A percentile compares a stretch with the other conserved stretches of the same genome.
Evolutionary conservation across 192 early-diverging fungal genomes (phyloP).

Genomic region (Chytriomyces hyalinus): DNA sequence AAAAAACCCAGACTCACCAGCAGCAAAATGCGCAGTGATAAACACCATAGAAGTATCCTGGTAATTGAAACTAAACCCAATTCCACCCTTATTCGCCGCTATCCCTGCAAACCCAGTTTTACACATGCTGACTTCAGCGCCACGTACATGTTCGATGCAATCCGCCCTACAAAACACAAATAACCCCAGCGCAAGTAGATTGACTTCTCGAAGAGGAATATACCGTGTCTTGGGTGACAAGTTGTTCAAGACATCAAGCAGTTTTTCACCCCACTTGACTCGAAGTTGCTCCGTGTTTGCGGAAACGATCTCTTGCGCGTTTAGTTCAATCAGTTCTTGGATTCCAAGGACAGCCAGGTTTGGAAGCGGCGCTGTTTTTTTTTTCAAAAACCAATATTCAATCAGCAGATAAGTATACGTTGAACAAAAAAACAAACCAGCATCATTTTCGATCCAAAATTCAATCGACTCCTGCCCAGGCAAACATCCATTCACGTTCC

Average conservation of each 20-base stretch:
- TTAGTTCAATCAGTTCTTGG: slow-evolving; percentile 97
- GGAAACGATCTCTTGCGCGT: slow-evolving; percentile 61
- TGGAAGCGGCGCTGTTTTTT: slow-evolving; percentile 47
- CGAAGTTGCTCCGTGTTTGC: slow-evolving; percentile 53
- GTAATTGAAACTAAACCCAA: slow-evolving; percentile 86
- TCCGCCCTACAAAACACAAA: slow-evolving; percentile 83
- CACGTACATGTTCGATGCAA: slow-evolving; percentile 72
- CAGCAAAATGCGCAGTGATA: slow-evolving; percentile 92
- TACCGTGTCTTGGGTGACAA: slow-evolving; percentile 54
- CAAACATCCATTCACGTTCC: slow-evolving; percentile 87
- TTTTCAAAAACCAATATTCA: no score
- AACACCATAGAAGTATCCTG: slow-evolving; percentile 89
- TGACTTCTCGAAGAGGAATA: slow-evolving; percentile 80
- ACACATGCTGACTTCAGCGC: slow-evolving; percentile 80
- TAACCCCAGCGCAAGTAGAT: slow-evolving; percentile 89
- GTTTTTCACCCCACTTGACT: slow-evolving; percentile 46
- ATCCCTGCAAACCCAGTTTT: slow-evolving; percentile 97
- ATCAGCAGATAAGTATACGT: no score
- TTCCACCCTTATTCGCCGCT: slow-evolving; percentile 97
- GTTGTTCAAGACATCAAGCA: slow-evolving; percentile 40
- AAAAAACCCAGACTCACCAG: slow-evolving; percentile 59
- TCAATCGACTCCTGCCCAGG: slow-evolving; percentile 56
- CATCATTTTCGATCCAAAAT: slow-evolving; percentile 65
- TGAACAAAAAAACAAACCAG: slow-evolving; percentile 9
- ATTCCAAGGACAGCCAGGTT: slow-evolving; percentile 89